Evolutionary conservation across 2,329 filamentous ascomycete species (phyloP), one percentile per base, ranked within the genome.

Genomic region (Microdochium trichocladiopsis): DNA sequence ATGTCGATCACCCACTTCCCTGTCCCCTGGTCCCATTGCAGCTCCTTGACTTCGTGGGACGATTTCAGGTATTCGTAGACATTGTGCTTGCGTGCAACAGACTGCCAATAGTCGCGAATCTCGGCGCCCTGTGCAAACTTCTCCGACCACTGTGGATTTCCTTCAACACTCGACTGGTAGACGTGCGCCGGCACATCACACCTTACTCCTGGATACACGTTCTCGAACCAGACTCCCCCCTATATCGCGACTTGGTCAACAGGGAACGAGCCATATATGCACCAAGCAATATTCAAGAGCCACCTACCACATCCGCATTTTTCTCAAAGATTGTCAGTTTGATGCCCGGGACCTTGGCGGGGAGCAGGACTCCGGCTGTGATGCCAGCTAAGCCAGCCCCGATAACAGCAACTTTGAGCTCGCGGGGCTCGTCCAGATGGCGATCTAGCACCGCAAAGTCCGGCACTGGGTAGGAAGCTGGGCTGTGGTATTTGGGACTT

Each of bases 121-220:
- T 90, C 87, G 3, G 69, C 63, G 0, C 86, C 86, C 36, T 80
- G 79, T 0, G 86, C 79, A 60, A 87, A 90, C 54, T 83, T 75
- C 58, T 88, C 82, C 0, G 76, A 77, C 87, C 87, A 90, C 57
- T 87, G 74, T 0, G 76, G 79, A 52, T 89, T 89, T 1, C 84
- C 83, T 6, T 75, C 73, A 63, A 88, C 89, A 0, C 81, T 83
- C 8, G 79, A 79, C 61, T 88, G 85, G 59, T 90, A 90, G 21
- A 85, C 83, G 62, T 87, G 83, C 0, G 84, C 79, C 0, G 86
- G 83, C 14, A 89, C 80, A 62, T 88, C 84, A 58, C 86, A 89
- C 43, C 82, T 71, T 1, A 86, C 82, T 2, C 83, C 84, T 0
- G 83, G 83, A 56, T 87, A 87, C 3, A 72, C 62, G 51, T 80